Evolutionary conservation across 1,284 basidiomycete species (phyloP).

Genomic region (Ganoderma lingzhi): DNA sequence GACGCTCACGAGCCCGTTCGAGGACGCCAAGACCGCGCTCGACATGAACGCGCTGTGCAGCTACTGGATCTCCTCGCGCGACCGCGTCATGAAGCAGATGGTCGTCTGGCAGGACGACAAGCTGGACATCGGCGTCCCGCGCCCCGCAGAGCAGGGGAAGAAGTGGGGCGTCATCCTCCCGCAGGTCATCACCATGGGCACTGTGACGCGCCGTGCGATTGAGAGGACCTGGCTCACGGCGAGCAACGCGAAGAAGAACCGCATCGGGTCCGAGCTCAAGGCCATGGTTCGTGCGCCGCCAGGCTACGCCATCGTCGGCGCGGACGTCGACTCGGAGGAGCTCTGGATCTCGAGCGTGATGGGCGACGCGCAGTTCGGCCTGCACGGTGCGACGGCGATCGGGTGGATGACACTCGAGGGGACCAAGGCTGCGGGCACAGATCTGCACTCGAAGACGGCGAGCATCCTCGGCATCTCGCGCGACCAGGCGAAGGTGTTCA

Average conservation of each 20-base stretch:
- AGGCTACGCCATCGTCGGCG: conserved; percentile 95
- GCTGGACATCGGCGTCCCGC: conserved; percentile 42
- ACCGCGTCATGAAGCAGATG: conserved; percentile 93
- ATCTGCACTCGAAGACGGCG: conserved; percentile 97
- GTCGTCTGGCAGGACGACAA: conserved; percentile 84
- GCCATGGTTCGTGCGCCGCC: conserved; percentile 95
- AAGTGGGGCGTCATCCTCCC: conserved; percentile 94
- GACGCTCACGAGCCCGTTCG: conserved; percentile 80
- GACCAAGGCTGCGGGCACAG: conserved; percentile 95
- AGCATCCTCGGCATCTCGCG: conserved; percentile 92
- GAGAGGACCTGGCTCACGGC: conserved; percentile 99
- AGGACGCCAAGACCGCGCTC: conserved; percentile 85
- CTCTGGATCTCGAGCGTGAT: conserved; percentile 99
- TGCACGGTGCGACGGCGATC: conserved; percentile 96
- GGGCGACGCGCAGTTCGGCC: conserved; percentile 98
- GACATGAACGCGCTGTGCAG: conserved; percentile 96
- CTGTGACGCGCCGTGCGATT: conserved; percentile 96
- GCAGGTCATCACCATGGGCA: conserved; percentile 98
- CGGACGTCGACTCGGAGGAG: conserved; percentile 99
- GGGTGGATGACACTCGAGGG: conserved; percentile 99
- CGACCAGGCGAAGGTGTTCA: conserved; percentile 98
- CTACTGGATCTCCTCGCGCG: conserved; percentile 97
- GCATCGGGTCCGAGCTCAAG: conserved; percentile 97
- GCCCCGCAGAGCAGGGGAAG: conserved; percentile 43
- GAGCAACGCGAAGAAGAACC: conserved; percentile 97